Evolutionary conservation across 192 early-diverging fungal genomes (phyloP), one percentile per base, ranked within the genome.

Genomic region (Entomortierella lignicola): DNA sequence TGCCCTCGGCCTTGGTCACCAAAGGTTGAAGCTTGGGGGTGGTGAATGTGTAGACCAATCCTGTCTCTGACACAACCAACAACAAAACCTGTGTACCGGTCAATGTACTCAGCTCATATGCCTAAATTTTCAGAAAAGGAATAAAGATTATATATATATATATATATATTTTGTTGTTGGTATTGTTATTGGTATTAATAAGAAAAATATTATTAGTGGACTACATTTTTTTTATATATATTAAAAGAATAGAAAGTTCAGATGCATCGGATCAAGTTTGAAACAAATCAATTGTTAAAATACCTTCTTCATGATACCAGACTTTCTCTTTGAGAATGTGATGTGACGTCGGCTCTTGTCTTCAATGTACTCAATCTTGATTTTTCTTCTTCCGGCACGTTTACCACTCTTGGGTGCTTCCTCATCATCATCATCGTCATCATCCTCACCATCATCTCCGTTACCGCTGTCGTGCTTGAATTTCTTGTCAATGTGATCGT

Each of bases 231-330:
- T 15, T 52, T 42, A 42, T 42, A 10, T 6, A 42, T n/a, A n/a
- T n/a, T n/a, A n/a, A n/a, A n/a, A n/a, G n/a, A n/a, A n/a, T n/a
- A n/a, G n/a, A n/a, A n/a, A n/a, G n/a, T n/a, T n/a, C n/a, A n/a
- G n/a, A n/a, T n/a, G n/a, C n/a, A n/a, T n/a, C n/a, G n/a, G n/a
- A n/a, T n/a, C n/a, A n/a, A n/a, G n/a, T n/a, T n/a, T n/a, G n/a
- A n/a, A n/a, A n/a, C n/a, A n/a, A n/a, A n/a, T n/a, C 39, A 10
- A 32, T 4, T 17, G 11, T 12, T 7, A 4, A 52, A 21, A 23
- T 79, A 90, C 91, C 91, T 98, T 98, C 84, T 98, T 98, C 97
- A 98, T 97, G 71, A 98, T 96, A 44, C 97, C 97, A n/a, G 95
- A 93, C 77, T 97, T 97, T 74, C 97, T 90, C 82, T 98, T 98